These are phyloP conservation scores for Helianthus annuus DNA, from an alignment of 129 eudicot species.

Conservation along the genomic window DNA sequence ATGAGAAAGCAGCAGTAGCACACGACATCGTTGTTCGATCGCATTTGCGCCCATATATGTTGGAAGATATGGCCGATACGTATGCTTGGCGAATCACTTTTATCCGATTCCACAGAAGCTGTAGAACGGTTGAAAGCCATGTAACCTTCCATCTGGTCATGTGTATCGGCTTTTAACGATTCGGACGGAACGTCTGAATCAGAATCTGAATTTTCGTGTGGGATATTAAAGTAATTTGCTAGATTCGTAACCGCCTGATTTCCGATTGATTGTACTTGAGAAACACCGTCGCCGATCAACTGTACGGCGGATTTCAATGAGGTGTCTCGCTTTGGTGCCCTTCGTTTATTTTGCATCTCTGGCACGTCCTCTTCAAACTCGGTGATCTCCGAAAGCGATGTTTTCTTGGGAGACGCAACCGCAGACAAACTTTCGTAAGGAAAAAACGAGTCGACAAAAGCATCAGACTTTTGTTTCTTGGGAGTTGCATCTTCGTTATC, in stretches of 20 bases:
- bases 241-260: constrained; percentile 49
- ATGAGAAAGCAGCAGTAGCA: constrained; percentile 56
- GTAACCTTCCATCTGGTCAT: constrained; percentile 30
- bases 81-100: constrained; percentile 41
- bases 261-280: constrained; percentile 47
- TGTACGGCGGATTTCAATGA: constrained; percentile 51
- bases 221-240: constrained; percentile 50
- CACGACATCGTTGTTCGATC: constrained; percentile 55
- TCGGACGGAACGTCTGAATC: constrained; percentile 27
- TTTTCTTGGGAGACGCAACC: constrained; percentile 34
- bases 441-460: constrained; percentile 36
- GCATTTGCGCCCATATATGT: constrained; percentile 49
- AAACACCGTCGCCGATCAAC: constrained; percentile 50
- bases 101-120: constrained; percentile 45
- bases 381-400: constrained; percentile 39
- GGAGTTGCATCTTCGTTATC: constrained; percentile 29
- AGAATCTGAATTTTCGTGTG: constrained; percentile 46
- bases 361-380: constrained; percentile 40
- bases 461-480: constrained; percentile 34
- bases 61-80: constrained; percentile 31
- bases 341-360: constrained; percentile 12
- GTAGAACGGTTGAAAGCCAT: constrained; percentile 35
- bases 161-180: constrained; percentile 33
- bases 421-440: constrained; percentile 42
- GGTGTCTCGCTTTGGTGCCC: constrained; percentile 23